Evolutionary conservation across 169 alveolate genomes (phyloP).

Genomic region (Plasmodium inui): DNA sequence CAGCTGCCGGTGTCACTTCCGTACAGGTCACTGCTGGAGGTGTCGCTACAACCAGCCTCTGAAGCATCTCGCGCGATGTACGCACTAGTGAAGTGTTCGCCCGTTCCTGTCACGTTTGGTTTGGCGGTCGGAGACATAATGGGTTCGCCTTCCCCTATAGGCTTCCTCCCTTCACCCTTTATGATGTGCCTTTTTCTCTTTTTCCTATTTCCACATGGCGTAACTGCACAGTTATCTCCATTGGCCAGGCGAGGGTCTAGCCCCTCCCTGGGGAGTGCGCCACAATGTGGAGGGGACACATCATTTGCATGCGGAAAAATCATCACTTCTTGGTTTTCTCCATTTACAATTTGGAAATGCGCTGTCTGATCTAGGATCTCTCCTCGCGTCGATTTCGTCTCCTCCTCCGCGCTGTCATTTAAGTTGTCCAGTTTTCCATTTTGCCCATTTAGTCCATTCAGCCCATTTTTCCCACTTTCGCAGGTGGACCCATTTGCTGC

Average conservation of each 20-base stretch:
- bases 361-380: background rate
- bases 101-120: background rate
- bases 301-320: background rate
- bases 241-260: background rate
- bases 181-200: background rate
- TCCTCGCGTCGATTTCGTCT: background rate
- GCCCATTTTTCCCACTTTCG: background rate
- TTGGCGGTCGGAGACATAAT: too few relatives aligned
- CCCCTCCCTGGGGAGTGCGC: background rate
- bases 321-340: background rate
- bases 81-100: background rate
- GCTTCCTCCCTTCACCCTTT: background rate
- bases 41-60: background rate
- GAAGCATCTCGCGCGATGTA: background rate
- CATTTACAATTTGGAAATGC: background rate
- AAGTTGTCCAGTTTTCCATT: background rate
- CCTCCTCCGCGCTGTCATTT: background rate
- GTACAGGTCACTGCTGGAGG: background rate
- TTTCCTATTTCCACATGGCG: background rate
- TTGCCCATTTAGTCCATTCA: background rate
- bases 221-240: background rate
- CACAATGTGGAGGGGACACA: background rate
- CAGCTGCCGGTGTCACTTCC: background rate
- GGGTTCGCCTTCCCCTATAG: background rate
- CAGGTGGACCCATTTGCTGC: background rate